A percentile compares a stretch with the other conserved stretches of the same genome.
Conservation (phyloP, 192 early-diverging fungal species). For the Geosiphon pyriformis region DNA sequence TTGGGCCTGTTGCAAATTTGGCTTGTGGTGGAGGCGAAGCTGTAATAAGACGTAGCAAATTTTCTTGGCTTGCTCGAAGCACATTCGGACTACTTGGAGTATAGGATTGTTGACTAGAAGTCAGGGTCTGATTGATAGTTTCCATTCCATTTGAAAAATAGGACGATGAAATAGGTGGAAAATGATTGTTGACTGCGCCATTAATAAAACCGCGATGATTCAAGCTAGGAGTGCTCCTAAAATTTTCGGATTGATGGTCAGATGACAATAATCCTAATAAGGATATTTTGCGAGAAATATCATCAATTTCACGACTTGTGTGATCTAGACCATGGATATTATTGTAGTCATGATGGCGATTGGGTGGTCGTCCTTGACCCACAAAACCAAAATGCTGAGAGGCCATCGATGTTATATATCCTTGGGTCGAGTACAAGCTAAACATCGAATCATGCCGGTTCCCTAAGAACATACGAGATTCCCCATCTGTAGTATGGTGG, state of each 20-base stretch:
- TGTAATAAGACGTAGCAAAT: conserved; percentile 9
- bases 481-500: not conserved
- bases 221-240: not conserved
- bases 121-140: not conserved
- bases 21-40: not conserved
- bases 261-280: conserved; percentile 10
- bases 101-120: not conserved
- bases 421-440: conserved; percentile 4
- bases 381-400: not conserved
- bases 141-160: not conserved
- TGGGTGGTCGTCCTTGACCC: conserved; percentile 18
- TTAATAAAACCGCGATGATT: not conserved
- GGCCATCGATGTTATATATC: not conserved
- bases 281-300: conserved; percentile 11
- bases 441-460: not conserved
- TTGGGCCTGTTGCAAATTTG: not conserved
- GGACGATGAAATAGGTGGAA: not conserved
- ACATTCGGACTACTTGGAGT: not conserved
- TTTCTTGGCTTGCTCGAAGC: not conserved
- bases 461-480: not conserved
- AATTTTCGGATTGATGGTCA: not conserved
- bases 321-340: not conserved
- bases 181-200: not conserved
- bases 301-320: not conserved
- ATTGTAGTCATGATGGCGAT: not conserved